Percentiles rank a stretch among this genome's conserved stretches.
These are phyloP conservation scores for Fonsecaea pedrosoi DNA, from an alignment of 2,329 filamentous ascomycete genomes.

Conservation along the genomic window DNA sequence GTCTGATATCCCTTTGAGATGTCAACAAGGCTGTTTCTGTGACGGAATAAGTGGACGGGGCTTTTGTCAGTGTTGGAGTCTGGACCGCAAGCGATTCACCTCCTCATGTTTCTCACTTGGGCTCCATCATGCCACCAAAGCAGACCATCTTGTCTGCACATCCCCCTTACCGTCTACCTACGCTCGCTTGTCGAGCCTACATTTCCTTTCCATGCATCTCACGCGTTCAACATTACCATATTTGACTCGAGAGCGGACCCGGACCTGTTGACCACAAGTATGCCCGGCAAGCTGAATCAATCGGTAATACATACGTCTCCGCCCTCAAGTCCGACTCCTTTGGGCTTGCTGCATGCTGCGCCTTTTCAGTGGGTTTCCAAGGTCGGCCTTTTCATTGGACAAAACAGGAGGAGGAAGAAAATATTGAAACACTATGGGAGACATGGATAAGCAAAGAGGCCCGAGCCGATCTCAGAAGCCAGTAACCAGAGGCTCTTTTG, in stretches of 20 bases:
- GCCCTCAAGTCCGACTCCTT: not conserved
- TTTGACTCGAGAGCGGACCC: not conserved
- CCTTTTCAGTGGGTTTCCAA: not conserved
- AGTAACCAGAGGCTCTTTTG: not conserved
- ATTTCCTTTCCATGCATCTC: not conserved
- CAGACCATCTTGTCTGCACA: not conserved
- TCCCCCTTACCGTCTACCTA: not conserved
- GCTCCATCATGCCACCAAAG: constrained; percentile 1
- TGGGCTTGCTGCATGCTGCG: not conserved
- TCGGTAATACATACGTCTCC: not conserved
- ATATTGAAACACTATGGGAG: not conserved
- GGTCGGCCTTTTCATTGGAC: not conserved
- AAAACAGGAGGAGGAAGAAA: not conserved
- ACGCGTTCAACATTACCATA: not conserved
- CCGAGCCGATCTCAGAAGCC: not conserved
- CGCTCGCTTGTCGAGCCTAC: not conserved
- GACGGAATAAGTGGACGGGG: not conserved
- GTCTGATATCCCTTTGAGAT: not conserved
- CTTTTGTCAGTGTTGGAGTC: not conserved
- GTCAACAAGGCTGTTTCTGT: constrained; percentile 8
- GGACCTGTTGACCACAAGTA: not conserved
- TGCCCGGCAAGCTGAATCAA: not conserved
- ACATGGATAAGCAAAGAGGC: not conserved
- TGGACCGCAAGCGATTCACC: constrained; percentile 7
- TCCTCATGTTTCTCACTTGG: constrained; percentile 4